Evolutionary conservation across 2,329 filamentous ascomycete genomes (phyloP).

Genomic region (Didymella pomorum): DNA sequence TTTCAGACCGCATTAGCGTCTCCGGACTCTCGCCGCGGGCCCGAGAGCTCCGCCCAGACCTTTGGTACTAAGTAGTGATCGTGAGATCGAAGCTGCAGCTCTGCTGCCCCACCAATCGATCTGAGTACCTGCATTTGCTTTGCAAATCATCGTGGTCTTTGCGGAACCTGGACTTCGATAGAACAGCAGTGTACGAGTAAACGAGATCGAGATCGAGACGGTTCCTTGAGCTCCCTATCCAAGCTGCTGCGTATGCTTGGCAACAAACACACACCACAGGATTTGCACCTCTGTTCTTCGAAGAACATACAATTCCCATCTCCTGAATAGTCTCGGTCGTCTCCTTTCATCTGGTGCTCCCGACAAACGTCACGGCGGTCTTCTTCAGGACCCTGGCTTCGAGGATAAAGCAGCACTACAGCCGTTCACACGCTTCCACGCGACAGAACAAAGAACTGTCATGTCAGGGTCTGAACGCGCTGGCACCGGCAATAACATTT

Average conservation of each 20-base stretch:
- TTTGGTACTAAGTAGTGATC: slow-evolving; percentile 1
- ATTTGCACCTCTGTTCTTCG: neutral
- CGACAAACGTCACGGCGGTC: neutral
- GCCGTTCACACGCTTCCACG: neutral
- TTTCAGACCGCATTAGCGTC: slow-evolving; percentile 13
- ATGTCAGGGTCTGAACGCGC: neutral
- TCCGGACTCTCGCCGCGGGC: neutral
- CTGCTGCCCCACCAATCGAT: neutral
- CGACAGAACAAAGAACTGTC: slow-evolving; percentile 11
- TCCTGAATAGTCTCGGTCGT: neutral
- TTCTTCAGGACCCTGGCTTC: slow-evolving; percentile 1
- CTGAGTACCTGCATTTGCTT: neutral
- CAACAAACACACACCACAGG: neutral
- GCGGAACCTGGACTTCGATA: neutral
- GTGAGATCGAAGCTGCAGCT: neutral
- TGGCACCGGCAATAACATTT: neutral
- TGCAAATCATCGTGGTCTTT: neutral
- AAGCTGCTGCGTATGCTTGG: neutral
- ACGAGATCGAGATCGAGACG: neutral
- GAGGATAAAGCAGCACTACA: slow-evolving; percentile 5
- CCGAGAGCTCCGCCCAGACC: neutral
- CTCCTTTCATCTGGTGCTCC: neutral
- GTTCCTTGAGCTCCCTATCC: neutral
- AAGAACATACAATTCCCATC: neutral
- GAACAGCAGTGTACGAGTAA: neutral